Evolutionary conservation across 805 yeast genomes (phyloP).

Genomic region (Wickerhamiella spandovensis): DNA sequence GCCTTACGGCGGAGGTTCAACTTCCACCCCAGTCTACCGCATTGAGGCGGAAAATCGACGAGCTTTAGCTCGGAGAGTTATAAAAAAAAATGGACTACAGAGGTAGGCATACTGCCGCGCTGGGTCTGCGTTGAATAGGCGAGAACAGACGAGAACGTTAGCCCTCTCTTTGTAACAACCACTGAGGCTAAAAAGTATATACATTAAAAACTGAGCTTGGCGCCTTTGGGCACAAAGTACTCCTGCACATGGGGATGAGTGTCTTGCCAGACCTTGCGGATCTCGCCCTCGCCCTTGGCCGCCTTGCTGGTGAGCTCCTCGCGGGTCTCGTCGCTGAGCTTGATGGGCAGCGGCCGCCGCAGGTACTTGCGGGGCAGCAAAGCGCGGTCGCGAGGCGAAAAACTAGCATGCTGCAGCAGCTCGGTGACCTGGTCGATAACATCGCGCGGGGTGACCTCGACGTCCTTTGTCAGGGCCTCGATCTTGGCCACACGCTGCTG

Average conservation of each 20-base stretch:
- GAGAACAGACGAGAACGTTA: no score
- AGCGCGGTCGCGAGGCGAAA: constrained; percentile 26
- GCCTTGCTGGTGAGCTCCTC: constrained; percentile 22
- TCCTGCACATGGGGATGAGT: constrained; percentile 37
- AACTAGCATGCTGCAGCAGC: constrained; percentile 29
- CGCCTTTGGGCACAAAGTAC: constrained; percentile 25
- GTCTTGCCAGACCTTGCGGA: constrained; percentile 50
- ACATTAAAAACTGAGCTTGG: constrained; percentile 15
- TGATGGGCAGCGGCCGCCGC: constrained; percentile 44
- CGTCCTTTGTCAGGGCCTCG: constrained; percentile 12
- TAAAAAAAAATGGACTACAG: no score
- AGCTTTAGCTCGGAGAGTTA: no score
- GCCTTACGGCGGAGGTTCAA: no score
- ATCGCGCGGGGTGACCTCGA: constrained; percentile 25
- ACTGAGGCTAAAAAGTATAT: constrained; percentile 7
- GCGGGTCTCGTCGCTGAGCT: constrained; percentile 27
- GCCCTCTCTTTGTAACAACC: no score
- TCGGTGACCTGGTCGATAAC: constrained; percentile 30
- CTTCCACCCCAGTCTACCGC: no score
- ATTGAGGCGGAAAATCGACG: no score
- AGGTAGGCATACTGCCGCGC: no score
- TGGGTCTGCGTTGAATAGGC: no score
- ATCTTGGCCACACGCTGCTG: constrained; percentile 11
- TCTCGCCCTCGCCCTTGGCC: constrained; percentile 37
- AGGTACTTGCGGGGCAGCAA: constrained; percentile 36